Evolutionary conservation across 345 rosid species (phyloP).

Genomic region (Gossypium anomalum): DNA sequence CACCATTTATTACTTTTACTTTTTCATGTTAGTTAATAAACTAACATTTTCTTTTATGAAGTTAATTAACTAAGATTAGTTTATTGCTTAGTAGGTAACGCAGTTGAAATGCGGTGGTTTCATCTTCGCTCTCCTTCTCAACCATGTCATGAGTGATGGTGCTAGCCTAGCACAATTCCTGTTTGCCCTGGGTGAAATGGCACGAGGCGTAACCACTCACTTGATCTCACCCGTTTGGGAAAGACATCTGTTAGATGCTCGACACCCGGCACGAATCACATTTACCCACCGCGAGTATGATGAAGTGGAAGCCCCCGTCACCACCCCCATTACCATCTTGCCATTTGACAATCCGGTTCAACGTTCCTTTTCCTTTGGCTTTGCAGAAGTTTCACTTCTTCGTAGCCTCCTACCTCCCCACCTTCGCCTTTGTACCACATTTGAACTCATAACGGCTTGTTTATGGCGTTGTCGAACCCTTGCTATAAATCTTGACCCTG

Average conservation of each 20-base stretch:
- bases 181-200: neutral
- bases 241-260: conserved; percentile 6
- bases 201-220: neutral
- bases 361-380: conserved; percentile 20
- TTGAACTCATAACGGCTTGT: neutral
- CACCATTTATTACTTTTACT: no score
- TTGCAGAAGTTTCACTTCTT: neutral
- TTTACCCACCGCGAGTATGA: conserved; percentile 11
- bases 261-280: neutral
- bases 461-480: conserved; percentile 10
- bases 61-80: no score
- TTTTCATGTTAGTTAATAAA: no score
- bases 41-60: no score
- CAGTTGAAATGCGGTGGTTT: conserved; percentile 4
- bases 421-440: neutral
- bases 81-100: neutral
- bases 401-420: conserved; percentile 19
- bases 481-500: neutral
- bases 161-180: neutral
- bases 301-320: neutral
- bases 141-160: neutral
- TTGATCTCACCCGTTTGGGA: conserved; percentile 3
- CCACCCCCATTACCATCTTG: neutral
- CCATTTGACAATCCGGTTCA: neutral
- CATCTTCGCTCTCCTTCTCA: neutral